Conservation (phyloP, 202 grass and related monocot species). For the Panicum hallii region DNA sequence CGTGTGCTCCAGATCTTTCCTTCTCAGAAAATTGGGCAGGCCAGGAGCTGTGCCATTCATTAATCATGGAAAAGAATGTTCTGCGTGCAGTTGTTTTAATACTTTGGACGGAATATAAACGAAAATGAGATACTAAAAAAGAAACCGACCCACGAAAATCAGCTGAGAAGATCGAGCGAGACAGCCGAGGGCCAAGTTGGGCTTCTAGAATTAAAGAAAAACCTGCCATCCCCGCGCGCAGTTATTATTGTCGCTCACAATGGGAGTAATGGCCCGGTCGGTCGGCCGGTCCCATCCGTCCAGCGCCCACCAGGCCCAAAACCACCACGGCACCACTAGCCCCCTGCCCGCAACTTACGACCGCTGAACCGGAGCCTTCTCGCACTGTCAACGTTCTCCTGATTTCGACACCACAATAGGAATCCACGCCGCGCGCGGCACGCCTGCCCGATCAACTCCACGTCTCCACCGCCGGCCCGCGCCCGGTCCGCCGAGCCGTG, state of each 20-base stretch:
- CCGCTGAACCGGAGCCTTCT: not conserved
- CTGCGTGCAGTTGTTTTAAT: not conserved
- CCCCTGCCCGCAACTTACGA: not conserved
- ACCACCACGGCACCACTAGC: not conserved
- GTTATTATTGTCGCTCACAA: not conserved
- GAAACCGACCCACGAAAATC: not conserved
- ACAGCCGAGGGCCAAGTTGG: not conserved
- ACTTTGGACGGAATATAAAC: not conserved
- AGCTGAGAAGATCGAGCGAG: not conserved
- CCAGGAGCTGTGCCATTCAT: not conserved
- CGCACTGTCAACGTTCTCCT: not conserved
- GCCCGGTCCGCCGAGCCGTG: not conserved
- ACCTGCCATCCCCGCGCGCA: not conserved
- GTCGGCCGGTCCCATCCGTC: not conserved
- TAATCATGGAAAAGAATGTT: not conserved
- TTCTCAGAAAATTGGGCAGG: too few species aligned
- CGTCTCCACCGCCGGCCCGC: not conserved
- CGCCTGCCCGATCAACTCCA: not conserved
- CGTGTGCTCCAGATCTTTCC: not conserved
- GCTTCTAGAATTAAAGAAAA: not conserved
- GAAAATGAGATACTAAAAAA: not conserved
- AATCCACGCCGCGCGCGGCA: not conserved
- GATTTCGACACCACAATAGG: too few species aligned
- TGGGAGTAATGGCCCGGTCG: slow-evolving; percentile 1
- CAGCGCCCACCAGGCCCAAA: slow-evolving; percentile 1